These are phyloP conservation scores for Colletotrichum gloeosporioides DNA, from an alignment of 2,329 filamentous ascomycete genomes.

Conservation along the genomic window DNA sequence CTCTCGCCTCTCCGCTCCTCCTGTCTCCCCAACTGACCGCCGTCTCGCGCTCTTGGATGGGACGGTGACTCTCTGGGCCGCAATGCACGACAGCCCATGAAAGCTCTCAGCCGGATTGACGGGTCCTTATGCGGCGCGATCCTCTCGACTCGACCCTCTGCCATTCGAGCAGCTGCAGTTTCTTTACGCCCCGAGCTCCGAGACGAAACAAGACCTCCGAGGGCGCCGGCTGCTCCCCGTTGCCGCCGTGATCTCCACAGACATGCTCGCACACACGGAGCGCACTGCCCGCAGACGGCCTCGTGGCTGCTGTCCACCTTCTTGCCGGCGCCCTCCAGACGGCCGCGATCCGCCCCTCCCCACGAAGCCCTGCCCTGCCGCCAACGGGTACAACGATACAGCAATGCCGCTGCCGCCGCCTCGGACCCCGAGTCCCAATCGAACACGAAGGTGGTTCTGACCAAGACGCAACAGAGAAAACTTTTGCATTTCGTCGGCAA, in stretches of 20 bases:
- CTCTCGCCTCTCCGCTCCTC: neutral
- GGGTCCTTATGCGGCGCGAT: constrained; percentile 64
- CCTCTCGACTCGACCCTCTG: constrained; percentile 49
- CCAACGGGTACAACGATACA: constrained; percentile 5
- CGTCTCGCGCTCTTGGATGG: constrained; percentile 5
- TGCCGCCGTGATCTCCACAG: neutral
- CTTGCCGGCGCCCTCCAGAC: constrained; percentile 28
- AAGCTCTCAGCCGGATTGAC: constrained; percentile 63
- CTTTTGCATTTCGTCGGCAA: constrained; percentile 60
- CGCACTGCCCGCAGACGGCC: constrained; percentile 36
- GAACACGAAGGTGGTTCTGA: neutral
- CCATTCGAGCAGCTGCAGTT: constrained; percentile 3
- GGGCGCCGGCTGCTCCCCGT: constrained; percentile 9
- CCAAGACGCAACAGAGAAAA: constrained; percentile 34
- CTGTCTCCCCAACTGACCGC: neutral
- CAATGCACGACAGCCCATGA: constrained; percentile 64
- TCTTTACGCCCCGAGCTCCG: constrained; percentile 8
- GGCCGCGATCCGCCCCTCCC: constrained; percentile 18
- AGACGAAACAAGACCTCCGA: constrained; percentile 5
- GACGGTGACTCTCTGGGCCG: constrained; percentile 17
- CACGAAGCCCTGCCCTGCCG: neutral
- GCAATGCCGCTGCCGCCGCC: constrained; percentile 19
- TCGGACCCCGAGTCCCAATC: constrained; percentile 22
- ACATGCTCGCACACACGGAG: neutral
- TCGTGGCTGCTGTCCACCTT: constrained; percentile 49